phyloP scores from a whole-genome alignment of 441 rosid species.

The Oxalis stricta region DNA sequence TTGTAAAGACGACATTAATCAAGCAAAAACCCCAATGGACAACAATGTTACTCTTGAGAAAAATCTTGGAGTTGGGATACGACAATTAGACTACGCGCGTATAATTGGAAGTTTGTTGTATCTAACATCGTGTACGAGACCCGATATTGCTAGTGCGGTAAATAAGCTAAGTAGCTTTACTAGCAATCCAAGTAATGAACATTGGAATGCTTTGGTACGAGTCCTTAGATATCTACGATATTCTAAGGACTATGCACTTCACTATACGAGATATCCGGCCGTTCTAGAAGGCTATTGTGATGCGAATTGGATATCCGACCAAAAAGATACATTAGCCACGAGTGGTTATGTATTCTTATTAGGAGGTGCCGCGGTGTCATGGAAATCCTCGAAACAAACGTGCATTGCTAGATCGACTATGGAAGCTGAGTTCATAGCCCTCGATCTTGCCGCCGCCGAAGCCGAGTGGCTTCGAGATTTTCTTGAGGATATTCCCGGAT shows the following conservation, averaged over 20 bases:
- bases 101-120: background rate
- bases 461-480: background rate
- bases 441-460: no score
- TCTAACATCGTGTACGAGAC: background rate
- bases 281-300: background rate
- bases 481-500: background rate
- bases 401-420: no score
- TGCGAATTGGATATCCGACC: background rate
- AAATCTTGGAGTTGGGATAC: background rate
- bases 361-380: no score
- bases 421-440: no score
- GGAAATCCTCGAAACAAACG: no score
- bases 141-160: background rate
- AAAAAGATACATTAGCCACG: background rate
- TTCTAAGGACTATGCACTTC: background rate
- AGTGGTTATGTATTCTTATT: background rate
- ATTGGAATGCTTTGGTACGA: background rate
- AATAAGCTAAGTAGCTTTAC: background rate
- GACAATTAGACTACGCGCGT: conserved; percentile 1
- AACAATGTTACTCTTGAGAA: background rate
- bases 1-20: background rate
- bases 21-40: background rate
- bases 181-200: background rate
- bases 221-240: background rate
- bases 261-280: background rate